Evolutionary conservation across 805 yeast genomes (phyloP).

Genomic region (Candida xyloterini): DNA sequence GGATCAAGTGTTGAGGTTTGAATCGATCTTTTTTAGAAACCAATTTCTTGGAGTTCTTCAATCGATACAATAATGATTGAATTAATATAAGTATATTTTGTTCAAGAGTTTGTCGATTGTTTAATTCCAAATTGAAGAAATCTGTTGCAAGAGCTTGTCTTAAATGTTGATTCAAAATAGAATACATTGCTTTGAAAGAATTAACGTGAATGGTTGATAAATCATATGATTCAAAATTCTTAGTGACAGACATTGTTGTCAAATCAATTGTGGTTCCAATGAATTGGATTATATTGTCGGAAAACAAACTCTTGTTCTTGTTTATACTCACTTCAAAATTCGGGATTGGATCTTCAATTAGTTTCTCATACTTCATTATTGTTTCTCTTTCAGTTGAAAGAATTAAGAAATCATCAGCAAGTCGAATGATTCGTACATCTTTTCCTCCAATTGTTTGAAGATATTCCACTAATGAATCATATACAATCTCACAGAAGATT

Average conservation of each 20-base stretch:
- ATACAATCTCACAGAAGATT: constrained; percentile 68
- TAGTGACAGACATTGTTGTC: constrained; percentile 34
- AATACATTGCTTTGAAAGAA: constrained; percentile 24
- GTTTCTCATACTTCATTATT: constrained; percentile 30
- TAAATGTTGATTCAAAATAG: constrained; percentile 26
- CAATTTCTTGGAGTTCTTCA: constrained; percentile 18
- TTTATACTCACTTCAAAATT: constrained; percentile 43
- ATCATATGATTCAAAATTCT: constrained; percentile 26
- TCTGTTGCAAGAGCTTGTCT: constrained; percentile 34
- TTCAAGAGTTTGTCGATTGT: constrained; percentile 21
- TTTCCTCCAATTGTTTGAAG: constrained; percentile 24
- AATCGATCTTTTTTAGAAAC: constrained; percentile 12
- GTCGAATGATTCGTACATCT: constrained; percentile 45
- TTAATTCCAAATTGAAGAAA: constrained; percentile 25
- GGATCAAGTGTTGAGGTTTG: neutral
- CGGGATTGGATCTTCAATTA: constrained; percentile 37
- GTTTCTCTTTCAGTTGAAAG: constrained; percentile 43
- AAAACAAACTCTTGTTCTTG: constrained; percentile 35
- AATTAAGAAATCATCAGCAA: constrained; percentile 86
- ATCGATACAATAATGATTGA: constrained; percentile 18
- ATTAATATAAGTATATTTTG: constrained; percentile 17
- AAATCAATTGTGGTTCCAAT: constrained; percentile 42
- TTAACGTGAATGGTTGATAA: constrained; percentile 6
- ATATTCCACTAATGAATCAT: constrained; percentile 54
- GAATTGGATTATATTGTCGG: constrained; percentile 31